phyloP scores from a whole-genome alignment of 495 filamentous ascomycete genomes.

The Chaetomium cochliodes region DNA sequence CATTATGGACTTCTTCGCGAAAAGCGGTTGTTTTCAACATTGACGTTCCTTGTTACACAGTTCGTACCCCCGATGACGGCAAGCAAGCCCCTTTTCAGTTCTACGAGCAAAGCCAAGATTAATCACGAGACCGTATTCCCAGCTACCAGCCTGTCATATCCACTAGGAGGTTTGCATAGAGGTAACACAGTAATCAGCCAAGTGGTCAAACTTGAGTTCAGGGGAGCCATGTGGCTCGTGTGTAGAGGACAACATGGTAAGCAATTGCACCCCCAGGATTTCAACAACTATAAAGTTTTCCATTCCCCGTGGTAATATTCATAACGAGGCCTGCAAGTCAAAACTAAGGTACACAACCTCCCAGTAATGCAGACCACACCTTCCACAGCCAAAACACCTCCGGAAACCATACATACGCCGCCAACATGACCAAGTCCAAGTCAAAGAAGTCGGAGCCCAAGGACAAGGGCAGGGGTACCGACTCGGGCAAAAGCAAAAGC shows the following conservation, averaged over 20 bases:
- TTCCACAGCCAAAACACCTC: background rate
- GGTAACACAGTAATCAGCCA: background rate
- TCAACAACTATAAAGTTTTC: background rate
- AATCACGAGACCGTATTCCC: background rate
- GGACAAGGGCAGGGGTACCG: background rate
- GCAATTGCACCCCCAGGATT: background rate
- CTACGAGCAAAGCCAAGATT: background rate
- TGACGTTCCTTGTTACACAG: background rate
- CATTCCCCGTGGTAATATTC: background rate
- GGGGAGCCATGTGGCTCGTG: slow-evolving; percentile 8
- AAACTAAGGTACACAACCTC: background rate
- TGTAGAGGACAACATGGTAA: background rate
- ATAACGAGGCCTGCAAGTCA: background rate
- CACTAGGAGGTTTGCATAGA: background rate
- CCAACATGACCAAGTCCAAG: background rate
- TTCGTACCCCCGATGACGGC: background rate
- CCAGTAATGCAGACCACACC: background rate
- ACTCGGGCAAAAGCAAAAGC: background rate
- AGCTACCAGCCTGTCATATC: background rate
- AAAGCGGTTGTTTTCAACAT: too few species aligned
- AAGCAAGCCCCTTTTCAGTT: background rate
- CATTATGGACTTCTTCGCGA: too few species aligned
- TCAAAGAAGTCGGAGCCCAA: background rate
- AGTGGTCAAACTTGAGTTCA: background rate
- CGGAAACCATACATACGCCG: background rate